A percentile compares a stretch with the other conserved stretches of the same genome.
phyloP scores from a whole-genome alignment of 768 basidiomycete species.

The Boletales sp. region DNA sequence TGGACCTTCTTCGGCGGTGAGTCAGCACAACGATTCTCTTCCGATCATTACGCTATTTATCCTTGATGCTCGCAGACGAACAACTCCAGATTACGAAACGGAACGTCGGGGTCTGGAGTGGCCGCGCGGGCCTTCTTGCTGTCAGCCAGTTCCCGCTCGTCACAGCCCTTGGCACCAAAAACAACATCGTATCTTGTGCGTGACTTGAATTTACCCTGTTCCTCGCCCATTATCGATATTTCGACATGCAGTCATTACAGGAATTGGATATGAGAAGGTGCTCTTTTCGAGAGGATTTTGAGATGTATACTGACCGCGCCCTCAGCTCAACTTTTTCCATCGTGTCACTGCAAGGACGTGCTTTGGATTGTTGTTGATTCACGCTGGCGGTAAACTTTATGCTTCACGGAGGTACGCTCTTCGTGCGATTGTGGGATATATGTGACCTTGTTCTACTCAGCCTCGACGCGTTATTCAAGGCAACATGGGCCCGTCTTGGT shows the following conservation, averaged over 20 bases:
- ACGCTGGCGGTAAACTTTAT: constrained; percentile 30
- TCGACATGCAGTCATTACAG: constrained; percentile 21
- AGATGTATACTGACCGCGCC: constrained; percentile 1
- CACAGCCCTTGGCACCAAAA: constrained; percentile 46
- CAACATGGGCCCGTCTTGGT: constrained; percentile 20
- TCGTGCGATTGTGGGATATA: background rate
- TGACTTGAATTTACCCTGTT: background rate
- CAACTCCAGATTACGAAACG: too few relatives aligned
- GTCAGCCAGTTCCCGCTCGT: constrained; percentile 40
- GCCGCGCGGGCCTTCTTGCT: constrained; percentile 31
- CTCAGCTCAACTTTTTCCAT: constrained; percentile 41
- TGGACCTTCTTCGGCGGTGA: constrained; percentile 47
- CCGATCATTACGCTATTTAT: background rate
- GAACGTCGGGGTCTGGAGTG: constrained; percentile 20
- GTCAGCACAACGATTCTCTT: constrained; percentile 10
- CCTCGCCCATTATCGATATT: background rate
- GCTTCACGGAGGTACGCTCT: background rate
- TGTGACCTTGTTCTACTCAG: constrained; percentile 8
- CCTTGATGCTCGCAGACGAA: constrained; percentile 2
- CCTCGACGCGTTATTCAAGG: constrained; percentile 11
- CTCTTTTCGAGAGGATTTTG: background rate
- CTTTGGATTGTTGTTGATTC: constrained; percentile 47
- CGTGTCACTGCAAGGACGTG: constrained; percentile 47
- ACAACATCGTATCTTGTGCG: constrained; percentile 43
- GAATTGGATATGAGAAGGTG: constrained; percentile 28